Evolutionary conservation across 495 filamentous ascomycete species (phyloP), one percentile per base, ranked within the genome.

Genomic region (Cercophora sp.): DNA sequence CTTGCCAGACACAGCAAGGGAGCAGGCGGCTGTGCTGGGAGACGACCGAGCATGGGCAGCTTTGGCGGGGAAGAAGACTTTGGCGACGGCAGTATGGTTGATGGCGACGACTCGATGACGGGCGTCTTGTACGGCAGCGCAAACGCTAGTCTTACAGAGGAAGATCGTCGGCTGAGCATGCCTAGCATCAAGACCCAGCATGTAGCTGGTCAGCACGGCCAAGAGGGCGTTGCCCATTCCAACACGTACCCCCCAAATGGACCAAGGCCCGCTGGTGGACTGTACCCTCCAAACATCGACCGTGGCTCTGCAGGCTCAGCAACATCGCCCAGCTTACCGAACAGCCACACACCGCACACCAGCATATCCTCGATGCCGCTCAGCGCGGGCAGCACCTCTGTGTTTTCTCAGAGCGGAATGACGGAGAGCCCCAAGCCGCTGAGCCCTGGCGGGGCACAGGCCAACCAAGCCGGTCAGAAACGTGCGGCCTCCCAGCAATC

Each of bases 1-100:
- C 70, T 99, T 20, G 93, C 93, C 24, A 82, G 93, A 40, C 93
- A 99, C 65, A 93, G 88, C 61, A 96, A 97, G 69, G 93, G 94
- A 18, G 89, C 92, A 57, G 93, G 92, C 24, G 93, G 93, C 25
- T 99, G 93, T 65, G 93, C 94, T 19, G 93, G 93, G 37, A 81
- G 93, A 40, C 75, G 93, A 51, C 80, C 87, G 20, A 97, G 89
- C 63, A 86, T 91, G 79, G 87, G 88, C 20, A 85, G 89, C 65
- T 93, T 91, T 64, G 85, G 79, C 4, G 82, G 83, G 11, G 90
- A 94, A 39, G 92, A 91, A 39, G 85, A 90, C 43, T 81, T 80
- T 23, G n/a, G n/a, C 41, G 77, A 79, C 29, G 76, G 70, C 1
- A 68, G 70, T 45, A 67, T 57, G 24, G 79, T 77, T 1, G 86